Evolutionary conservation across 495 filamentous ascomycete genomes (phyloP).

Genomic region (Apiosordaria backusii): DNA sequence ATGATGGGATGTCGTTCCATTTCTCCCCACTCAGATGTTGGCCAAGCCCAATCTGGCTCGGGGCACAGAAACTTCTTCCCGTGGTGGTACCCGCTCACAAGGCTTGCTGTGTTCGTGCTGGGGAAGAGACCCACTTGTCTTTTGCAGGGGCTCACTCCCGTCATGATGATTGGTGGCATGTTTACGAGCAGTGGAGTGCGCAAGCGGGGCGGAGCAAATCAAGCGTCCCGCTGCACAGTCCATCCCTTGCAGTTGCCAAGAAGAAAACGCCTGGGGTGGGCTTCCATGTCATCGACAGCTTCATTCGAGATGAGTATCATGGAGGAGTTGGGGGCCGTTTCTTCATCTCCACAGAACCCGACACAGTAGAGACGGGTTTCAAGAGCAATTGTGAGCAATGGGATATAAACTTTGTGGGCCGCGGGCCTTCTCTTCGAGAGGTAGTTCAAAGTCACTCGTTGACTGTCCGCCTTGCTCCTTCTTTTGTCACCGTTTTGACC

Average conservation of each 20-base stretch:
- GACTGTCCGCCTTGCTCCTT: background rate
- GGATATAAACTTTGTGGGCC: background rate
- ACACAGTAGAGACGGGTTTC: background rate
- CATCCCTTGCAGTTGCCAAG: background rate
- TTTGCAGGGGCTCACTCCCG: background rate
- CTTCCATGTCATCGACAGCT: background rate
- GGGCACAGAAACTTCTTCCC: no score
- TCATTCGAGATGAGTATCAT: background rate
- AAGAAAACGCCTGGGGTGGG: background rate
- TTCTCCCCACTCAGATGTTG: background rate
- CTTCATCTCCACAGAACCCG: background rate
- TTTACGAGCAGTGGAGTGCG: background rate
- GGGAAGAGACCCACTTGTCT: background rate
- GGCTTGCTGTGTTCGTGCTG: no score
- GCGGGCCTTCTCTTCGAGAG: background rate
- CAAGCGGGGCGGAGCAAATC: background rate
- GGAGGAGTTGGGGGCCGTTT: background rate
- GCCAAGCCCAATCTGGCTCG: no score
- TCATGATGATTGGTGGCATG: background rate
- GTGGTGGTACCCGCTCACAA: background rate
- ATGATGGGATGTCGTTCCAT: background rate
- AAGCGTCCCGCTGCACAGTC: background rate
- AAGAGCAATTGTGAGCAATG: background rate
- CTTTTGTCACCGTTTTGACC: background rate
- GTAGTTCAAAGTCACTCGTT: background rate